Base-by-base conservation (phyloP, 164 flowering plant genomes). In the Liriodendron chinense region DNA sequence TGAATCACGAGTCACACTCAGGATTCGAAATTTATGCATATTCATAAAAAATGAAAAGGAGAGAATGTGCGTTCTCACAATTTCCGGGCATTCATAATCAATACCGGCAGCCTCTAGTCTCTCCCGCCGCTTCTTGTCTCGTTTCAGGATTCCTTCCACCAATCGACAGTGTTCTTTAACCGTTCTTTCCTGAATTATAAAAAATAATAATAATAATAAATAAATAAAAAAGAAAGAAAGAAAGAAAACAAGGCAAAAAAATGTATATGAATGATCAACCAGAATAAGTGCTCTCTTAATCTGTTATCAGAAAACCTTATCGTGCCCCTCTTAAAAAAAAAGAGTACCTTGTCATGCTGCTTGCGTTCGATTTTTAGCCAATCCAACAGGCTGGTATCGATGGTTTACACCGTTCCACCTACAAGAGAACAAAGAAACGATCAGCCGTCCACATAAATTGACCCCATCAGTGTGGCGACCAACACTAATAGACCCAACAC, bases 41-140 rank as follows among this genome's bases (percentile, higher is more conserved):
- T 12, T n/a, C 5, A 21, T 28, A 2, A 13, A 13, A 47, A 65
- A 25, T 8, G 20, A 34, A 2, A 34, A 5, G 9, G 9, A 24
- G 22, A 2, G 25, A 18, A 16, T 5, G 43, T 22, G 18, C 47
- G 0, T n/a, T 47, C 96, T 91, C 86, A 94, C 98, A 78, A 95
- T 83, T 75, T 89, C 90, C 23, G 98, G 98, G 84, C 93, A 90
- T 57, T 87, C 91, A 75, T 90, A 95, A 65, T 95, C 98, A 78
- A 95, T 87, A 65, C 98, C 98, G 83, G 95, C 97, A 75, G 90
- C 96, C 79, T 86, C 88, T 43, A 95, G 89, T 82, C 73, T 87
- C 85, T 83, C 87, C 25, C 82, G 79, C 20, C 98, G 89, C 72
- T 84, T 91, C 80, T 81, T 71, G 79, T 90, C 92, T 28, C 88